Percentiles rank a stretch among this genome's conserved stretches.
Evolutionary conservation across 495 filamentous ascomycete species (phyloP).

Genomic region (Articulospora tetracladia): DNA sequence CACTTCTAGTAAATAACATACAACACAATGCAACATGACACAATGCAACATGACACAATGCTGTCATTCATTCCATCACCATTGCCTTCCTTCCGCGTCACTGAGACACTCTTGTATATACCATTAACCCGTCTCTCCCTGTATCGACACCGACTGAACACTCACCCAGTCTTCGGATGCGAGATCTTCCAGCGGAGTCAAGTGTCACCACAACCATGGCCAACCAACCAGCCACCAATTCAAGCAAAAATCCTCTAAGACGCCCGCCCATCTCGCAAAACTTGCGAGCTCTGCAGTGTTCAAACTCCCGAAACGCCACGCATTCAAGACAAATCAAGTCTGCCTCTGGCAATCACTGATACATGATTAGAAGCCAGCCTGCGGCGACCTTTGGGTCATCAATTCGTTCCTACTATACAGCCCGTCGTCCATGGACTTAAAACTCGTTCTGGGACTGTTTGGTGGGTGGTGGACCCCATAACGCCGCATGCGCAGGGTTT

Average conservation of each 20-base stretch:
- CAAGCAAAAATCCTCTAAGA: not conserved
- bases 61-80: too few relatives aligned
- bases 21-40: too few relatives aligned
- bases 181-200: too few relatives aligned
- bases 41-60: too few relatives aligned
- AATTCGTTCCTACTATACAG: not conserved
- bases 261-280: not conserved
- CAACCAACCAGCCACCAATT: too few relatives aligned
- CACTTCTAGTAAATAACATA: too few relatives aligned
- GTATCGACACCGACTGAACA: too few relatives aligned
- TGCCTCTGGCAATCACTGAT: not conserved
- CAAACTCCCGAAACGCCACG: slow-evolving; percentile 7
- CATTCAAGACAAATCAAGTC: not conserved
- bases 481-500: slow-evolving; percentile 26
- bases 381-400: not conserved
- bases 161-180: too few relatives aligned
- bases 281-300: not conserved
- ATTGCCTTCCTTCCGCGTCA: too few relatives aligned
- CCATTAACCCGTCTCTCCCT: too few relatives aligned
- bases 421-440: not conserved
- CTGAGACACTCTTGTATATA: too few relatives aligned
- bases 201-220: too few relatives aligned
- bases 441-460: not conserved
- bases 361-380: slow-evolving; percentile 10
- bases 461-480: slow-evolving; percentile 7